Evolutionary conservation across 2,329 filamentous ascomycete species (phyloP).

Genomic region (Hortaea sp.): DNA sequence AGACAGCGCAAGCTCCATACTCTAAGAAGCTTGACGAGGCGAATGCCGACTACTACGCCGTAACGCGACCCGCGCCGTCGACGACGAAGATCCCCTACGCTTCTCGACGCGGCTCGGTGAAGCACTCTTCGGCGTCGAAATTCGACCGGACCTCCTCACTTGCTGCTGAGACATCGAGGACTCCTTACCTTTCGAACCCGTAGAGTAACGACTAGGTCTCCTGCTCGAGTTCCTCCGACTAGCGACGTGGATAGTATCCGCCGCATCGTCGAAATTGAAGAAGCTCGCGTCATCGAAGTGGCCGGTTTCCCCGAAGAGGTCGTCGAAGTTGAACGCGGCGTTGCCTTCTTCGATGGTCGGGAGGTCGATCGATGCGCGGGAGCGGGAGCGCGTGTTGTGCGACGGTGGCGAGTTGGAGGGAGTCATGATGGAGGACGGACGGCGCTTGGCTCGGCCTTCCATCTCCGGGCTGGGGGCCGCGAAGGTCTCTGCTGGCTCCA

Average conservation of each 20-base stretch:
- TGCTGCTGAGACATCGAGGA: no score
- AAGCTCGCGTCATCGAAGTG: background rate
- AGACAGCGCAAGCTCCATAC: background rate
- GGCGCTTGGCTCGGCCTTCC: background rate
- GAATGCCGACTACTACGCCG: background rate
- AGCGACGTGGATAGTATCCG: background rate
- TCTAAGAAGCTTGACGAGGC: background rate
- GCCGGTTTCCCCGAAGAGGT: background rate
- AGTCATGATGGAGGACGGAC: background rate
- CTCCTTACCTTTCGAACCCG: no score
- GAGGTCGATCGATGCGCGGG: background rate
- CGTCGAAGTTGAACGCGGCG: background rate
- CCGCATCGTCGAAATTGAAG: background rate
- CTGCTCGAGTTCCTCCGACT: background rate
- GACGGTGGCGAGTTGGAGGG: background rate
- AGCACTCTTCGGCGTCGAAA: background rate
- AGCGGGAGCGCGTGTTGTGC: constrained; percentile 1
- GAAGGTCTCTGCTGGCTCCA: background rate
- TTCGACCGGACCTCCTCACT: no score
- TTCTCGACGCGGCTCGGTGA: background rate
- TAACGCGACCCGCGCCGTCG: background rate
- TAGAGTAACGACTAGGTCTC: background rate
- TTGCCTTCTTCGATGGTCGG: background rate
- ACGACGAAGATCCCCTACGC: background rate
- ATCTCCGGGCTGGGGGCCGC: background rate